Evolutionary conservation across 108 stramenopile species (phyloP), one percentile per base, ranked within the genome.

Genomic region (Cyclotella atomus): DNA sequence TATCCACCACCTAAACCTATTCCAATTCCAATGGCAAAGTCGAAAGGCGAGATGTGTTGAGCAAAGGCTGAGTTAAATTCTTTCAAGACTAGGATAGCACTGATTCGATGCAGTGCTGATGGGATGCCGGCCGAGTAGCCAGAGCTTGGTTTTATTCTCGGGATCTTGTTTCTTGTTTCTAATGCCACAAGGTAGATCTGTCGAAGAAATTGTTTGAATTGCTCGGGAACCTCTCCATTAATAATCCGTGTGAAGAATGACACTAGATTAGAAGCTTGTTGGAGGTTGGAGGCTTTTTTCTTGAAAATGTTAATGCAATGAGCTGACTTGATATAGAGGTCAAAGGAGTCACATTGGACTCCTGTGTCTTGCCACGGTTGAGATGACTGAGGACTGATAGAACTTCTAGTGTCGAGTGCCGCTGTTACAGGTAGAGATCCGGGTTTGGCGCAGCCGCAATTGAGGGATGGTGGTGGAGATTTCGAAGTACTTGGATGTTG

Each of bases 21-120:
- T n/a, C n/a, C n/a, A n/a, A 59, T 32, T 45, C 74, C 65, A 17
- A 75, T 4, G 10, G 74, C 74, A 45, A 65, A 67, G 65, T 75
- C 66, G 57, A 25, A 34, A 8, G 74, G 74, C 20, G 66, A 65
- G 0, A 75, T 41, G 44, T 57, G 44, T 12, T 19, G 1, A 0
- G 65, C 74, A 47, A 67, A 32, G 7, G 47, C 65, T 17, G 27
- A 17, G 0, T 25, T 19, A 38, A n/a, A 25, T 20, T 29, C 14
- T 12, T 3, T 49, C 29, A 55, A 38, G 0, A 75, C 34, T 10
- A 36, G 35, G 46, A n/a, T 66, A 1, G 65, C 57, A 24, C 53
- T 57, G 27, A 75, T 55, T 12, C 65, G 55, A 5, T 64, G 53
- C 5, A 75, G 55, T 21, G 73, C 73, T 0, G 73, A n/a, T n/a